These are phyloP conservation scores for Alternaria panax DNA, from an alignment of 2,329 filamentous ascomycete species.

Conservation along the genomic window DNA sequence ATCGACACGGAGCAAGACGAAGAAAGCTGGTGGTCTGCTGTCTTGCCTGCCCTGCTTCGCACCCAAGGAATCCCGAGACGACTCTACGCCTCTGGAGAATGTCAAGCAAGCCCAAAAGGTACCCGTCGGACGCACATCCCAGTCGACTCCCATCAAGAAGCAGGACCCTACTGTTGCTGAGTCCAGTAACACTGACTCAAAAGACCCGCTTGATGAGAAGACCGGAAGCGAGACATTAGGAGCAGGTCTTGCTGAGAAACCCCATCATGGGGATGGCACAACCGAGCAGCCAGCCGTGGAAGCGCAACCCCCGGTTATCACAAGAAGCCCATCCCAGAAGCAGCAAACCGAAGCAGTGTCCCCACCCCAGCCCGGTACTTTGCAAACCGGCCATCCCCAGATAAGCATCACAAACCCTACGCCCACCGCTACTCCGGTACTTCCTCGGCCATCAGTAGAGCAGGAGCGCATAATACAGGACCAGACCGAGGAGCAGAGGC, in stretches of 20 bases:
- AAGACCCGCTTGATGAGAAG: conserved; percentile 57
- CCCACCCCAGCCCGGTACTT: conserved; percentile 41
- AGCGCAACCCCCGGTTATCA: conserved; percentile 36
- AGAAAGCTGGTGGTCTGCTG: conserved; percentile 51
- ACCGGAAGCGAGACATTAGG: conserved; percentile 32
- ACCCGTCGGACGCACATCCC: conserved; percentile 54
- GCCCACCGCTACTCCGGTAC: conserved; percentile 50
- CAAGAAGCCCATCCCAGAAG: conserved; percentile 44
- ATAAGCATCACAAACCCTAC: conserved; percentile 57
- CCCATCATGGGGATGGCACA: conserved; percentile 31
- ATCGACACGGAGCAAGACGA: conserved; percentile 49
- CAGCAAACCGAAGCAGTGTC: conserved; percentile 40
- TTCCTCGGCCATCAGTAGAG: conserved; percentile 46
- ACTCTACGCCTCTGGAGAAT: conserved; percentile 57
- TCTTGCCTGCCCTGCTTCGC: conserved; percentile 72
- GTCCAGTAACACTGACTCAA: conserved; percentile 55
- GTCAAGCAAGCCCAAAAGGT: conserved; percentile 52
- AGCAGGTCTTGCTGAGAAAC: conserved; percentile 33
- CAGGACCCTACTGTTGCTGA: conserved; percentile 50
- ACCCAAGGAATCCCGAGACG: conserved; percentile 64
- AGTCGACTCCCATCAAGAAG: conserved; percentile 57
- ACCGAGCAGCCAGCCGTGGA: conserved; percentile 33
- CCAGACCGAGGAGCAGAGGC: conserved; percentile 57
- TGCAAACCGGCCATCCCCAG: conserved; percentile 47
- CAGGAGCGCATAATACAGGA: conserved; percentile 57